Base-by-base conservation (phyloP, 2,329 filamentous ascomycete species). In the Zasmidium cellare region DNA sequence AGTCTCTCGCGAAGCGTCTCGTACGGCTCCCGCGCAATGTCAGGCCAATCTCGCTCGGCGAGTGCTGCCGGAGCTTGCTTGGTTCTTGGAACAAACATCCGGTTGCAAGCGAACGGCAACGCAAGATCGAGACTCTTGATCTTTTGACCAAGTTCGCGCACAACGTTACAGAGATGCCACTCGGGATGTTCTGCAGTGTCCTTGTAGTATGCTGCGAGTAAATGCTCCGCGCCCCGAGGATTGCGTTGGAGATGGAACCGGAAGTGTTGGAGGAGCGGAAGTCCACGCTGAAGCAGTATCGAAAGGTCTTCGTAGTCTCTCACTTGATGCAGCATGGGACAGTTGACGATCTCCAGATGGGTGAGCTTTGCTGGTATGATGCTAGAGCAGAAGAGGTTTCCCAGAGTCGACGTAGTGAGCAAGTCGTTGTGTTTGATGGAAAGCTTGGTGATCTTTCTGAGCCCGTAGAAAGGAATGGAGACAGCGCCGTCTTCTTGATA, bases 41-140 rank as follows among this genome's bases (percentile, higher is more conserved):
- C 18, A 5, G 65, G 56, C 24, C 41, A 57, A 7, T 51, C 50
- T n/a, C 28, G 18, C 45, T 60, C 6, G n/a, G 24, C 45, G 14
- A 45, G 20, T 14, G 22, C 38, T 22, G 38, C 24, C 44, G 48
- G 48, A 23, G 55, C 18, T 12, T 44, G 28, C 35, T 58, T 48
- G 11, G 51, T 20, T 23, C 19, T 25, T 3, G 56, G 51, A 5
- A 48, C 19, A 38, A 67, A 64, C 11, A 67, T 62, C 11, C 45
- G 35, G 38, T 25, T 51, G 56, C 65, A 69, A 3, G 56, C 62
- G 31, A 59, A 66, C 6, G 66, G 64, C 6, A 69, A 23, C 16
- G 62, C 62, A 44, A 69, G 46, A 51, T 67, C 64, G 2, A 68
- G 55, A n/a, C 46, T 51, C 31, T 45, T 62, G 24, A 67, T 60